Evolutionary conservation across 2,329 filamentous ascomycete species (phyloP).

Genomic region (Calonectria honghensis): DNA sequence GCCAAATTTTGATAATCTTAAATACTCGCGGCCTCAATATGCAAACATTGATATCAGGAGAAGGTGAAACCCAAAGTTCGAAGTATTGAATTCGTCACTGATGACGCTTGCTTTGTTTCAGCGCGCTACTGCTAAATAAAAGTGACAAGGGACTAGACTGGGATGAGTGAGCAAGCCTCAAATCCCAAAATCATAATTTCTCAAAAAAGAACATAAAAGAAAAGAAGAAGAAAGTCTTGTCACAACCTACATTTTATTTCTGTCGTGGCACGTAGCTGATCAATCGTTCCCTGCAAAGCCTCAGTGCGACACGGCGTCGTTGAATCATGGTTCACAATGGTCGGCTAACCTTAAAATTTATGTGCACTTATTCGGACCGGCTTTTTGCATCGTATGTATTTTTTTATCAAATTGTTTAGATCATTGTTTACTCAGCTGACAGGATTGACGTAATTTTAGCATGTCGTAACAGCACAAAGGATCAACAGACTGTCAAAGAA

Average conservation of each 20-base stretch:
- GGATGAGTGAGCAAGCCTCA: not conserved
- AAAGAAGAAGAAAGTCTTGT: not conserved
- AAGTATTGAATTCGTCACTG: not conserved
- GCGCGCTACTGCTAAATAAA: not conserved
- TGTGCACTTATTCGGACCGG: not conserved
- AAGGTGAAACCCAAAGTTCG: not conserved
- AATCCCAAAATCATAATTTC: not conserved
- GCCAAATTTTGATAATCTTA: not conserved
- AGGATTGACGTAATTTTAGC: not conserved
- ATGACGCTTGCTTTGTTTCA: not conserved
- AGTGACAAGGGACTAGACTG: not conserved
- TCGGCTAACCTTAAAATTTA: not conserved
- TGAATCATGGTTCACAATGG: not conserved
- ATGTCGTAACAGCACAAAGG: not conserved
- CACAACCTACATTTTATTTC: not conserved
- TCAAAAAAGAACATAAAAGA: not conserved
- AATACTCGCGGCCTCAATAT: not conserved
- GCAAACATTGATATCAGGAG: not conserved
- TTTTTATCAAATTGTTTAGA: not conserved
- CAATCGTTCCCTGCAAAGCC: not conserved
- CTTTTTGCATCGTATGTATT: not conserved
- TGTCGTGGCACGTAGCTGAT: not conserved
- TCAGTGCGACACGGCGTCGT: too few species aligned
- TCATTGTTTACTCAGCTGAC: not conserved
- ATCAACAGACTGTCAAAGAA: not conserved